These are phyloP conservation scores for Fusarium sp. DNA, from an alignment of 2,329 filamentous ascomycete genomes.

Conservation along the genomic window DNA sequence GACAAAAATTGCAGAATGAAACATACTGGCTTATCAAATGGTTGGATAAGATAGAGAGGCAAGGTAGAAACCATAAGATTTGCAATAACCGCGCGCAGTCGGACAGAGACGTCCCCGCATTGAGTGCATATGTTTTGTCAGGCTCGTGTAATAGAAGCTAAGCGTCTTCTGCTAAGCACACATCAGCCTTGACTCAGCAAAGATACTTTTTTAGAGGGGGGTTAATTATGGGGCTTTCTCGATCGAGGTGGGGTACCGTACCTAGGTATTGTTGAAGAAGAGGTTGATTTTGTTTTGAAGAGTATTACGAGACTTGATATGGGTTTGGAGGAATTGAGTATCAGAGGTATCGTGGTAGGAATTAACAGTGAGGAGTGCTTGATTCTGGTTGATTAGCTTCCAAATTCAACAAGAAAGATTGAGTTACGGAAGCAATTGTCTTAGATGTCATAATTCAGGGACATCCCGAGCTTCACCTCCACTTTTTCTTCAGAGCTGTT, in stretches of 20 bases:
- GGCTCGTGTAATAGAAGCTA: conserved; percentile 43
- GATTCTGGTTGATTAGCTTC: background rate
- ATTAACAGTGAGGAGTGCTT: background rate
- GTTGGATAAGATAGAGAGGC: conserved; percentile 39
- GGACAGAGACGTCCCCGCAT: conserved; percentile 8
- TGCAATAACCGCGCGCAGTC: conserved; percentile 31
- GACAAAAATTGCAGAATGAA: background rate
- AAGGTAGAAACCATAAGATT: background rate
- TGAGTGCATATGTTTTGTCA: conserved; percentile 41
- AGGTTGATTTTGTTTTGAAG: background rate
- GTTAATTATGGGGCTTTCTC: background rate
- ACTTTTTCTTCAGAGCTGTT: background rate
- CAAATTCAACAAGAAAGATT: background rate
- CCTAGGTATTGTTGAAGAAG: background rate
- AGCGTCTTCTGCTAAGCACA: conserved; percentile 25
- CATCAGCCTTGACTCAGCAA: conserved; percentile 37
- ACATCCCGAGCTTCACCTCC: conserved; percentile 15
- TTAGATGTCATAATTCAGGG: conserved; percentile 5
- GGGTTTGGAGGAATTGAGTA: background rate
- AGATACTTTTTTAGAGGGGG: background rate
- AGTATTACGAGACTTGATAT: background rate
- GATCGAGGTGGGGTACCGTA: conserved; percentile 12
- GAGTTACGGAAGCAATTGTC: background rate
- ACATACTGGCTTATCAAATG: conserved; percentile 29
- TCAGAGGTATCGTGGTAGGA: background rate